A percentile compares a stretch with the other conserved stretches of the same genome.
Evolutionary conservation across 2,329 filamentous ascomycete genomes (phyloP).

Genomic region (Plectosphaerella plurivora): DNA sequence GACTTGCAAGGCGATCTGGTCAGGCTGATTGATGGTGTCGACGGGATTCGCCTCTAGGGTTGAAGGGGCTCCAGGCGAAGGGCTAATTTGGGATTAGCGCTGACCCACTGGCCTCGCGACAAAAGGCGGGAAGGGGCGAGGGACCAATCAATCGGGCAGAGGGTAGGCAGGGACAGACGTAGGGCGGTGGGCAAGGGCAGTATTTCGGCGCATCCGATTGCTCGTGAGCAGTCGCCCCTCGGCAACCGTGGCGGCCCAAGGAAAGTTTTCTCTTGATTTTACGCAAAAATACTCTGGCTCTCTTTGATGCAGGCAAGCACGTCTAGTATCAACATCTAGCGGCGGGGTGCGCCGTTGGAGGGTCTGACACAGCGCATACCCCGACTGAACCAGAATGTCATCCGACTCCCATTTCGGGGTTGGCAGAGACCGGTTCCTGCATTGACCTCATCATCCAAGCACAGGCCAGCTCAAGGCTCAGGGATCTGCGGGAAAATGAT

Average conservation of each 20-base stretch:
- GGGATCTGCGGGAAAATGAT: no score
- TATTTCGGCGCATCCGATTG: background rate
- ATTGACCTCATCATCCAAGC: constrained; percentile 1
- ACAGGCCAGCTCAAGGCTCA: background rate
- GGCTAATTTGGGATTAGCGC: background rate
- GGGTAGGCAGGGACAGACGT: background rate
- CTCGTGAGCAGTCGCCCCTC: no score
- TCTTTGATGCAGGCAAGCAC: no score
- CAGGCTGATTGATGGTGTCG: background rate
- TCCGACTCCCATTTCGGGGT: no score
- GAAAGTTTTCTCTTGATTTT: no score
- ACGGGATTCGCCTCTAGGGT: background rate
- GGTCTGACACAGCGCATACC: no score
- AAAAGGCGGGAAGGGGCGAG: background rate
- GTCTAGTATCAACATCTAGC: no score
- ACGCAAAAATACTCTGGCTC: no score
- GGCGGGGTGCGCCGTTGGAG: no score
- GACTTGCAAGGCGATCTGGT: background rate
- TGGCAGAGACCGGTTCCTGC: background rate
- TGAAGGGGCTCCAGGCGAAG: no score
- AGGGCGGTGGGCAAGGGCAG: background rate
- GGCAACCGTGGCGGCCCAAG: no score
- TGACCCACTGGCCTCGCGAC: constrained; percentile 1
- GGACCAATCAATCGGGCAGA: background rate
- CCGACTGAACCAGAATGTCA: no score